Evolutionary conservation across 2,329 filamentous ascomycete genomes (phyloP).

Genomic region (Lachnellula suecica): DNA sequence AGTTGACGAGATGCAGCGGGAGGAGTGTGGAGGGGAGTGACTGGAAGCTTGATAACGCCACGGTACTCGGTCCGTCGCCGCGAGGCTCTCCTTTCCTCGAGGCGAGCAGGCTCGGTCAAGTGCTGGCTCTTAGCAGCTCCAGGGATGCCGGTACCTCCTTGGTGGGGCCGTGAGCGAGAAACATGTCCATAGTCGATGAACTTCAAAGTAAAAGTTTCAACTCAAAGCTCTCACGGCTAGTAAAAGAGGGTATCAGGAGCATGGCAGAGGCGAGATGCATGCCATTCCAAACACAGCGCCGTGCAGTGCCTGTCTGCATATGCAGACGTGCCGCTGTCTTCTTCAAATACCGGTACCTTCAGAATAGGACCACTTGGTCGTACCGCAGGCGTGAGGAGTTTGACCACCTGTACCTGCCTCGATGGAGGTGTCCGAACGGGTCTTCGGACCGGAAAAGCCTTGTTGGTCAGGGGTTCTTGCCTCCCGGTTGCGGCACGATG

Average conservation of each 20-base stretch:
- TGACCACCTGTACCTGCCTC: too few species aligned
- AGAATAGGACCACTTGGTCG: background rate
- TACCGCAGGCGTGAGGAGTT: background rate
- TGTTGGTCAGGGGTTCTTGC: too few species aligned
- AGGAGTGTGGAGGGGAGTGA: background rate
- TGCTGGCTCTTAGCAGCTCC: too few species aligned
- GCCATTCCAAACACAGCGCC: background rate
- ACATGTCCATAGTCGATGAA: background rate
- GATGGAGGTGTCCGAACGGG: background rate
- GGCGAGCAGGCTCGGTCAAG: background rate
- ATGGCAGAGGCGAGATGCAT: background rate
- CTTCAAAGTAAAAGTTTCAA: background rate
- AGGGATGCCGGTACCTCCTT: conserved; percentile 4
- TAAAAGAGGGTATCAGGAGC: too few species aligned
- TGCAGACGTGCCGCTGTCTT: too few species aligned
- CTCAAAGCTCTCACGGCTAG: too few species aligned
- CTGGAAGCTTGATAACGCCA: conserved; percentile 1
- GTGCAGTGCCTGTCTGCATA: too few species aligned
- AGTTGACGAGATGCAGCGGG: background rate
- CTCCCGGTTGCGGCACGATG: too few species aligned
- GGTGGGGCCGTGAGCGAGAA: too few species aligned
- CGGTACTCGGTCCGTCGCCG: conserved; percentile 29
- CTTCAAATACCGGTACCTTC: too few species aligned
- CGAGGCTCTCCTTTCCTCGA: conserved; percentile 13
- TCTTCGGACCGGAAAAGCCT: background rate